Evolutionary conservation across 192 early-diverging fungal species (phyloP).

Genomic region (Coemansia sp.): DNA sequence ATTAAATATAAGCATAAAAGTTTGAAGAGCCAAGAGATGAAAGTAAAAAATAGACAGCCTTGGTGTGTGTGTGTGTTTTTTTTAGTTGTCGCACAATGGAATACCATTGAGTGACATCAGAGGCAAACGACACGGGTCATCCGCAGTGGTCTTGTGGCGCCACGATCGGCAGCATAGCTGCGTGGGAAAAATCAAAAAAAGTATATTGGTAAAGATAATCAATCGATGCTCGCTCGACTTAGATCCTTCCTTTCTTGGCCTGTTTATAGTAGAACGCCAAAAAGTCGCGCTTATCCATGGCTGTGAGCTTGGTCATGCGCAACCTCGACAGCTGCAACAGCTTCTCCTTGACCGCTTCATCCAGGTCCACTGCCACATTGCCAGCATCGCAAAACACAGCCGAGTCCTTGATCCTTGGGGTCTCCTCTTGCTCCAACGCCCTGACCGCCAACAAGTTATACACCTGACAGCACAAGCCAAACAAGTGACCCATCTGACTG

Average conservation of each 20-base stretch:
- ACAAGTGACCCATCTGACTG: constrained; percentile 62
- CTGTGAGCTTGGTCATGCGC: constrained; percentile 66
- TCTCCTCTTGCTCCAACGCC: constrained; percentile 56
- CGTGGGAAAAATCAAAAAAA: constrained; percentile 1
- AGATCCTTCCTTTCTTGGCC: constrained; percentile 11
- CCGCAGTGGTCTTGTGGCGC: constrained; percentile 11
- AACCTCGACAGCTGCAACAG: constrained; percentile 69
- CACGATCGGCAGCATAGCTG: neutral
- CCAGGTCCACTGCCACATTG: constrained; percentile 49
- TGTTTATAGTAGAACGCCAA: constrained; percentile 67
- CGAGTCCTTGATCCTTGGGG: constrained; percentile 65
- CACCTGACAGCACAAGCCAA: constrained; percentile 66
- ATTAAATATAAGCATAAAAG: neutral
- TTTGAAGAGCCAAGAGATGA: neutral
- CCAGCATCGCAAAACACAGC: constrained; percentile 54
- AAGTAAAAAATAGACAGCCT: neutral
- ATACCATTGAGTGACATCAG: neutral
- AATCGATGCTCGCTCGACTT: neutral
- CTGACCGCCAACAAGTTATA: constrained; percentile 56
- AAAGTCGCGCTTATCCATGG: constrained; percentile 77
- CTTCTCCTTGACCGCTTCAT: constrained; percentile 60
- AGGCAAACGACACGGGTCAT: neutral
- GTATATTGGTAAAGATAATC: neutral
- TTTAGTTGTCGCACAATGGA: neutral
- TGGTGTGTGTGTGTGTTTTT: neutral